These are phyloP conservation scores for Chrysanthemum seticuspe DNA, from an alignment of 129 eudicot genomes.

Conservation along the genomic window DNA sequence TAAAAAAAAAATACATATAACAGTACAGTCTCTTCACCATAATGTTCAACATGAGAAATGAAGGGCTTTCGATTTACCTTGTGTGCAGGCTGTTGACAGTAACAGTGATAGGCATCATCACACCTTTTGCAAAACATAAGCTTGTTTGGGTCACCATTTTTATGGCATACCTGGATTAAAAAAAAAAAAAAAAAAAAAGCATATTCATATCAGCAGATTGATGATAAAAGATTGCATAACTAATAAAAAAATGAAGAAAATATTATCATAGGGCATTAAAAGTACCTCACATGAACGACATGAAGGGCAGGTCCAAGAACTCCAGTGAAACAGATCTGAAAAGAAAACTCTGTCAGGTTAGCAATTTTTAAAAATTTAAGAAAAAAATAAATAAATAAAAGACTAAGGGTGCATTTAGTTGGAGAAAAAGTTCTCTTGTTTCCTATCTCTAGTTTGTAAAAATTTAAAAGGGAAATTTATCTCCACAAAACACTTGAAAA, in stretches of 20 bases:
- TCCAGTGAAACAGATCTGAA: constrained; percentile 96
- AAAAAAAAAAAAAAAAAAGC: constrained; percentile 3
- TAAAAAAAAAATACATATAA: too few species aligned
- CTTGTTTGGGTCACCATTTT: constrained; percentile 82
- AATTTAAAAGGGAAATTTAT: too few species aligned
- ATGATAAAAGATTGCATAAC: too few species aligned
- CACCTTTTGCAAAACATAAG: constrained; percentile 96
- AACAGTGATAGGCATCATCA: constrained; percentile 97
- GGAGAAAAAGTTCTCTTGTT: too few species aligned
- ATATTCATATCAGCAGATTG: not conserved
- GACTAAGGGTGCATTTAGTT: too few species aligned
- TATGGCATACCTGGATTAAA: constrained; percentile 62
- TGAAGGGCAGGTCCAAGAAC: constrained; percentile 89
- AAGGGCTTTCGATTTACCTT: constrained; percentile 48
- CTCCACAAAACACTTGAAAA: too few species aligned
- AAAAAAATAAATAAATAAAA: not conserved
- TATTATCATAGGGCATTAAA: not conserved
- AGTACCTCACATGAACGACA: constrained; percentile 87
- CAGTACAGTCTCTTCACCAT: too few species aligned
- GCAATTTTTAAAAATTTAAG: constrained; percentile 16
- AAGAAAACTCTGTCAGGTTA: not conserved
- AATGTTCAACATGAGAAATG: not conserved
- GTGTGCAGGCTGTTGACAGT: constrained; percentile 98
- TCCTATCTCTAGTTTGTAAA: too few species aligned
- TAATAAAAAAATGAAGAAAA: too few species aligned